These are phyloP conservation scores for Penicillium bovifimosum DNA, from an alignment of 495 filamentous ascomycete species.

Conservation along the genomic window DNA sequence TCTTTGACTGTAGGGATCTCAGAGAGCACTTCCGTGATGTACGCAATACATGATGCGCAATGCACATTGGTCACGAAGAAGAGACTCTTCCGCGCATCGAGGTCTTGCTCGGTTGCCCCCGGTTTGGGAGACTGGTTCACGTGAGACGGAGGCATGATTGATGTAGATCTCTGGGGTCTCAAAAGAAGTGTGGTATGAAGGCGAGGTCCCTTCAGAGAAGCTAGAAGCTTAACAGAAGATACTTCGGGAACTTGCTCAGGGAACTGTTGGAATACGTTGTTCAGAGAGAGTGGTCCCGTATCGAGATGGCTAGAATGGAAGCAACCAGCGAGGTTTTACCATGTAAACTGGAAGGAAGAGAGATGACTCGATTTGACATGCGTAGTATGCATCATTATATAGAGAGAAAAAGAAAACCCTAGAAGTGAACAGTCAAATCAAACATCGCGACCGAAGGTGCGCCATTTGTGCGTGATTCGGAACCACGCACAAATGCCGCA, in stretches of 20 bases:
- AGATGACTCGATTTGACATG: conserved; percentile 2
- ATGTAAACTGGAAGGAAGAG: background rate
- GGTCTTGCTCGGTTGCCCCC: conserved; percentile 4
- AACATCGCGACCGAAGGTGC: conserved; percentile 18
- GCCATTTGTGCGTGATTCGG: conserved; percentile 36
- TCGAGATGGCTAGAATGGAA: background rate
- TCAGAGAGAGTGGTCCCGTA: background rate
- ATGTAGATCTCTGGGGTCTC: background rate
- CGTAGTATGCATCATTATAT: conserved; percentile 5
- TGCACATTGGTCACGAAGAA: conserved; percentile 48
- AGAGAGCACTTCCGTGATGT: conserved; percentile 39
- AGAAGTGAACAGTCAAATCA: conserved; percentile 8
- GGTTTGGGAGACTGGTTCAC: conserved; percentile 8
- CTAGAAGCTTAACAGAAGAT: background rate
- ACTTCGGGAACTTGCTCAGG: background rate
- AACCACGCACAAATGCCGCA: conserved; percentile 44
- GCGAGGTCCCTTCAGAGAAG: background rate
- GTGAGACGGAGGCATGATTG: conserved; percentile 10
- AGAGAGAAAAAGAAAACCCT: conserved; percentile 15
- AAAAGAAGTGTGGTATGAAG: background rate
- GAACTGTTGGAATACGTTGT: background rate
- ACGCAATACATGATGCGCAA: conserved; percentile 49
- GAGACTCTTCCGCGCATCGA: conserved; percentile 24
- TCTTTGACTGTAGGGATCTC: conserved; percentile 28
- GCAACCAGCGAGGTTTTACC: conserved; percentile 4